Base-by-base conservation (phyloP, 2,329 filamentous ascomycete genomes). In the Trichoderma asperellum region DNA sequence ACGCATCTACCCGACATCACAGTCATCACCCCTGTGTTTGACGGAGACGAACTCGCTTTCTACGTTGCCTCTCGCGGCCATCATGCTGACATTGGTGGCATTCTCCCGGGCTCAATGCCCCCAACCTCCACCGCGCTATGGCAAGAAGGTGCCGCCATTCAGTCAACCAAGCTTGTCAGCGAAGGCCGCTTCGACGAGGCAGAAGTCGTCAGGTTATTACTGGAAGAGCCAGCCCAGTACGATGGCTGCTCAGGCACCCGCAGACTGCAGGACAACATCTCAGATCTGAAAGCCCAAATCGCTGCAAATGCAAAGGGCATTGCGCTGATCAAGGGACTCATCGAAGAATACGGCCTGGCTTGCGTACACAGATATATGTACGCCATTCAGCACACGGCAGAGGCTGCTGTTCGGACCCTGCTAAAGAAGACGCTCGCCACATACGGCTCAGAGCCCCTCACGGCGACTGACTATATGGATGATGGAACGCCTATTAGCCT, bases 221-320 rank as follows among this genome's bases (percentile, higher is more conserved):
- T 92, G 66, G 84, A 88, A 16, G 91, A 94, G 72, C 93, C 93
- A 0, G 91, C 91, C 0, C 84, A 90, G 73, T 89, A 92, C 73
- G 88, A 89, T 0, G 93, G 91, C 1, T 96, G 92, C 80, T 90
- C 87, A 66, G 93, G 92, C 2, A 94, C 93, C 0, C 84, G 93
- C 55, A 93, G 92, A 76, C 83, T 96, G 1, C 89, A 87, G 11
- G 93, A 97, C 78, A 96, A 96, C 76, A 84, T 96, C 72, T 94
- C 93, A 64, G 93, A 96, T 76, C 84, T 97, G 52, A 94, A 94
- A 78, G 93, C 93, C 0, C 93, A 96, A 77, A 90, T 96, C 14
- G 92, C 93, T 0, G 92, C 93, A 14, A 96, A 97, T 75, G 91
- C 93, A 74, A 94, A 94, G 74, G 93, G 93, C 10, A 95, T 95